phyloP scores from a whole-genome alignment of 148 eudicot species.

The Cornus controversa region DNA sequence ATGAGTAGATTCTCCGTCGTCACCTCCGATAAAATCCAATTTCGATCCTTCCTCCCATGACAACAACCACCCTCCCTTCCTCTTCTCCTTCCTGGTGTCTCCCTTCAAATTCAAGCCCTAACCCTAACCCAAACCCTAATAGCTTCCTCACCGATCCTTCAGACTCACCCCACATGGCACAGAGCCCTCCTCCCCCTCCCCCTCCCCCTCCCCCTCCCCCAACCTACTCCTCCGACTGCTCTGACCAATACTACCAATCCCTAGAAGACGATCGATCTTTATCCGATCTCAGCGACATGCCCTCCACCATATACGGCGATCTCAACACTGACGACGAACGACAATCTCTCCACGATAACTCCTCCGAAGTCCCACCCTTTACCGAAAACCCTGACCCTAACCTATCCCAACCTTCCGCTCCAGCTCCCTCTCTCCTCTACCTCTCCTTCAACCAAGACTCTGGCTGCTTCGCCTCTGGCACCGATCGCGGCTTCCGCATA shows the following conservation, averaged over 20 bases:
- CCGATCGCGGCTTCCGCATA: slow-evolving; percentile 51
- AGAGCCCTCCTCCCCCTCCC: background rate
- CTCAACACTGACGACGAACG: background rate
- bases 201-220: background rate
- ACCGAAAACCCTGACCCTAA: slow-evolving; percentile 1
- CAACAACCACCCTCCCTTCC: background rate
- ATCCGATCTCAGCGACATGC: background rate
- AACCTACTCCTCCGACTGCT: too few species aligned
- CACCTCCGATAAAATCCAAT: background rate
- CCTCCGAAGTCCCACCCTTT: slow-evolving; percentile 12
- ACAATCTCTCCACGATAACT: slow-evolving; percentile 15
- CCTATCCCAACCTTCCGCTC: background rate
- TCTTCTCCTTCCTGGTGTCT: slow-evolving; percentile 7
- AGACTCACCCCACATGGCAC: background rate
- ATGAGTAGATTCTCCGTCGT: background rate
- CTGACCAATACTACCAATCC: background rate
- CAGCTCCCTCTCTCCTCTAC: slow-evolving; percentile 21
- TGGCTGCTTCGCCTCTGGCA: slow-evolving; percentile 54
- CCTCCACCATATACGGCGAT: background rate
- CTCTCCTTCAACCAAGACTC: slow-evolving; percentile 65
- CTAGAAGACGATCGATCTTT: background rate
- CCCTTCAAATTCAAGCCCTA: background rate
- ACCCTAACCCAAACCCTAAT: slow-evolving; percentile 4
- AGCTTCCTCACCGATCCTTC: slow-evolving; percentile 6
- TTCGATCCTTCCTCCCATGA: background rate